Conservation (phyloP, 208 protist genomes). For the Leishmania martiniquensis region DNA sequence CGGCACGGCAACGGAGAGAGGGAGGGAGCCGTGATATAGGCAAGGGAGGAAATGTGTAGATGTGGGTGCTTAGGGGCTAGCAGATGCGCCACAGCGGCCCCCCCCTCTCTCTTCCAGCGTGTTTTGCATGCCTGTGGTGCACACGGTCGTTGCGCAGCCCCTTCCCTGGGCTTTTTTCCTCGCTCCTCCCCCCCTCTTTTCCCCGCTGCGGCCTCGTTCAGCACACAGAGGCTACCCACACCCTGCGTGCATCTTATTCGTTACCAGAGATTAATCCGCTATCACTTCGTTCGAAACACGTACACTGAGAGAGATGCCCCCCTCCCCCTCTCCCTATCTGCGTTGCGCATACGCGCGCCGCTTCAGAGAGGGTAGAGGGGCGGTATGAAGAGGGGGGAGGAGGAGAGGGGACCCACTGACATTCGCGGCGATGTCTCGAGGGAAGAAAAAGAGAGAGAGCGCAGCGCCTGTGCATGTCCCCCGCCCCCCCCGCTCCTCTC, state of each 20-base stretch:
- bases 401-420: not conserved
- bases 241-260: not conserved
- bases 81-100: not conserved
- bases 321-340: too few species aligned
- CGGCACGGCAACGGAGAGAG: not conserved
- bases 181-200: not conserved
- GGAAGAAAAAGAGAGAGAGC: slow-evolving; percentile 4
- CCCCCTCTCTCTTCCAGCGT: not conserved
- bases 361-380: too few species aligned
- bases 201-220: not conserved
- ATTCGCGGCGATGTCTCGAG: not conserved
- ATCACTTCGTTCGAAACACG: not conserved
- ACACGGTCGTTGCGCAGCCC: not conserved
- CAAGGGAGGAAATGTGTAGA: not conserved
- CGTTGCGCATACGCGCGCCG: too few species aligned
- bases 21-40: not conserved
- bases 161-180: not conserved
- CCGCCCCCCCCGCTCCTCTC: not conserved
- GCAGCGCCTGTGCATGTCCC: not conserved
- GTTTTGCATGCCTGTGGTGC: not conserved
- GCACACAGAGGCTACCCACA: not conserved
- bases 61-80: not conserved
- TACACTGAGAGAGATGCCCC: too few species aligned
- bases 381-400: not conserved
- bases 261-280: not conserved